Evolutionary conservation across 768 basidiomycete genomes (phyloP).

Genomic region (Bullera alba): DNA sequence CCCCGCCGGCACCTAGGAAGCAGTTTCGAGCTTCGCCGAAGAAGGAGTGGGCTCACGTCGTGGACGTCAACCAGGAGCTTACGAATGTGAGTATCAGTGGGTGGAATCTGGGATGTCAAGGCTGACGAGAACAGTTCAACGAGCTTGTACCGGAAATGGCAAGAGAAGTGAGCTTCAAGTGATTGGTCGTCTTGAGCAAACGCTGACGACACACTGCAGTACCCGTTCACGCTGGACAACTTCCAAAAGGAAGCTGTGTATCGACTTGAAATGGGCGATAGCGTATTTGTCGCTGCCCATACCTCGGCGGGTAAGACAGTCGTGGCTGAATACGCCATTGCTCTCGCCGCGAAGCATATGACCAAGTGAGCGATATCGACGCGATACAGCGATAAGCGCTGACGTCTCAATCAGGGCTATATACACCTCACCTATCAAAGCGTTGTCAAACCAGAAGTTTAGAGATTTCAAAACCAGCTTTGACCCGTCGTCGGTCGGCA

Average conservation of each 20-base stretch:
- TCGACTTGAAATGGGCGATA: conserved; percentile 92
- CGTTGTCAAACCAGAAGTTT: conserved; percentile 97
- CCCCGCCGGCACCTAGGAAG: conserved; percentile 33
- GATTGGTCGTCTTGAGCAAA: background rate
- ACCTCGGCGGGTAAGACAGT: conserved; percentile 99
- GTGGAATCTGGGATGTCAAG: background rate
- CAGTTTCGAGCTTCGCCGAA: conserved; percentile 51
- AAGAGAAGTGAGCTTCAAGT: conserved; percentile 66
- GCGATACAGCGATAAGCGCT: background rate
- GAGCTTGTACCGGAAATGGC: conserved; percentile 96
- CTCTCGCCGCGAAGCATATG: conserved; percentile 95
- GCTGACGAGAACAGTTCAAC: conserved; percentile 43
- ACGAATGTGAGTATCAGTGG: conserved; percentile 51
- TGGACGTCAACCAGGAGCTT: conserved; percentile 85
- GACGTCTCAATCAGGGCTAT: conserved; percentile 63
- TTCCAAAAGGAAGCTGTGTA: conserved; percentile 99
- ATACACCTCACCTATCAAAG: conserved; percentile 98
- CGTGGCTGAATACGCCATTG: conserved; percentile 97
- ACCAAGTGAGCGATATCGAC: conserved; percentile 59
- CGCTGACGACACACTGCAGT: conserved; percentile 51
- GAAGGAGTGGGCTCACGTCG: conserved; percentile 96
- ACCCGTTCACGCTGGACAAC: conserved; percentile 96
- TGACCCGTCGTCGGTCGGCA: conserved; percentile 81
- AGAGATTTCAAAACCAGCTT: conserved; percentile 98
- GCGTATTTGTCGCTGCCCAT: conserved; percentile 98